Base-by-base conservation (phyloP, 1,284 basidiomycete genomes). In the Takashimella tepidaria region DNA sequence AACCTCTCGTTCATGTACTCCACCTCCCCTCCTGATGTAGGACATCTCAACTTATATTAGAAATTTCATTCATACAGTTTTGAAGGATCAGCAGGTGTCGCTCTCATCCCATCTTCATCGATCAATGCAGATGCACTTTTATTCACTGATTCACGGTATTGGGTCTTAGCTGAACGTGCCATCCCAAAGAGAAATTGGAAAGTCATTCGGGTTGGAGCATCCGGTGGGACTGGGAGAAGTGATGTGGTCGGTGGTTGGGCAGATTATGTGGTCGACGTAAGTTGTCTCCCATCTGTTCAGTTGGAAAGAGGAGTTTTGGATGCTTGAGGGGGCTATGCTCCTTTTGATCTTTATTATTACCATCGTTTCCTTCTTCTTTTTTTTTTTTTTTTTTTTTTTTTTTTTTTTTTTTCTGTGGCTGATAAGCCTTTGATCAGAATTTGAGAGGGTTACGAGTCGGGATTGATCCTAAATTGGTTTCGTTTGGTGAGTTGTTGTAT, bases 121-220 rank as follows among this genome's bases (percentile, higher is more conserved):
- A 86, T 87, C 62, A 60, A 67, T 11, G 61, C 63, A 12, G 65
- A 69, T 31, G 73, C 72, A 0, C 59, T 70, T 3, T 79, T 96
- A 24, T 81, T 93, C 60, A 87, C 86, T 20, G 92, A 97, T 73
- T 89, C 90, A 23, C 82, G 91, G 24, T 96, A 96, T 72, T 95
- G 89, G 86, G 70, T 86, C 1, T 90, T 92, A 75, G 91, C 92
- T 5, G 80, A 80, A 8, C 78, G 84, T 11, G 84, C 93, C 68
- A 75, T 92, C 16, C 88, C 92, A 69, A 60, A 74, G 19, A 84
- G 88, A 31, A 60, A 65, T 60, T 97, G 92, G 92, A 78, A 79
- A 12, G 65, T 93, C 37, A 79, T 91, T 51, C 79, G 80, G 50
- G 84, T 86, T 1, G 91, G 89, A 0, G 70, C 77, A 1, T 61